Evolutionary conservation across 164 flowering plant genomes (phyloP), one percentile per base, ranked within the genome.

Genomic region (Nymphaea colorata): DNA sequence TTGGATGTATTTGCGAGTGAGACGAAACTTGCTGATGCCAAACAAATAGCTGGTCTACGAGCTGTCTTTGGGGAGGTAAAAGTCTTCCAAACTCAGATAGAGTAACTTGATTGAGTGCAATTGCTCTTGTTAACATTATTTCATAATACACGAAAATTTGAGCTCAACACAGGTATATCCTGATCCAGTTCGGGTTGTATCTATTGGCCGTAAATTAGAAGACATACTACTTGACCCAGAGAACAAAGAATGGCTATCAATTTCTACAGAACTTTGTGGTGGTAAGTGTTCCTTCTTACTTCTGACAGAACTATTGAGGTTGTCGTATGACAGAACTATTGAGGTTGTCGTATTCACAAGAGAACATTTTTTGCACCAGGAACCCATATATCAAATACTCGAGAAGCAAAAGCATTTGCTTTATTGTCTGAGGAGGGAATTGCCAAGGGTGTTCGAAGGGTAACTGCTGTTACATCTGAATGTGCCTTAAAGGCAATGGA

Each of bases 51-150:
- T 75, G 99, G 99, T 43, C 79, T 95, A 65, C 82, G 99, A 59
- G 99, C 98, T 66, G 99, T 95, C 64, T 95, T 95, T 89, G 99
- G 99, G 64, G 99, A 95, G 84, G 99, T 94, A 82, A 78, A 78
- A 84, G 61, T 76, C 10, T 36, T 25, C 36, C 1, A 1, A 25
- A 25, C 36, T n/a, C 36, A 25, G 36, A 25, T 25, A 1, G 7
- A 65, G 71, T 75, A 42, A 18, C 3, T n/a, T 65, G 42, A 17
- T 11, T 18, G 7, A 42, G 4, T 43, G 15, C 12, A 42, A 43
- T 7, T 47, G 10, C 61, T 18, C 10, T 2, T 11, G 43, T 41
- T 14, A 6, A 11, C 12, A 12, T 47, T 47, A 4, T 47, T 12
- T 6, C 5, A 12, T 47, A 47, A 47, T 12, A 2, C 12, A 6